Conservation (phyloP, 2,329 filamentous ascomycete species). For the Penicillium griseofulvum region DNA sequence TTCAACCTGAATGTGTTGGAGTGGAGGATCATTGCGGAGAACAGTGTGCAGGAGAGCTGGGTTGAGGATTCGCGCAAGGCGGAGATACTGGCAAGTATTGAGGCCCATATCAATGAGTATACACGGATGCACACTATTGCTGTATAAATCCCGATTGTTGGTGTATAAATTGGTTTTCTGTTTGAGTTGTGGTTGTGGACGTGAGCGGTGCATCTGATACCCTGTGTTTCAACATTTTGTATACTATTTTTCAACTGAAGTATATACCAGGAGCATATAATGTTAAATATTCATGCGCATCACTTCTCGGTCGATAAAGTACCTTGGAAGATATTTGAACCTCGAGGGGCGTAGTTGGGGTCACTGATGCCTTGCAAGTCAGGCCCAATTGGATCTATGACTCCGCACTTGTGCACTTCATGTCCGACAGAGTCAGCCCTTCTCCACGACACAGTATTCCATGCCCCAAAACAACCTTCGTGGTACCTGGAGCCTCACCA, state of each 20-base stretch:
- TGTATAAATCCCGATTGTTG: neutral
- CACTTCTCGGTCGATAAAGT: neutral
- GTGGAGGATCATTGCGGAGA: slow-evolving; percentile 63
- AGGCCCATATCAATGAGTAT: slow-evolving; percentile 31
- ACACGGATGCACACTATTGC: slow-evolving; percentile 9
- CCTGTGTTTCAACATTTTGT: slow-evolving; percentile 23
- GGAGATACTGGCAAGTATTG: slow-evolving; percentile 49
- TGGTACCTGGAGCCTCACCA: neutral
- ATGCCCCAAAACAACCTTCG: neutral
- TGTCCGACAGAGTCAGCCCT: neutral
- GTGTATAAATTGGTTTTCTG: neutral
- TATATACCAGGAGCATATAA: slow-evolving; percentile 35
- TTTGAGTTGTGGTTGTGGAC: neutral
- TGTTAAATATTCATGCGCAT: neutral
- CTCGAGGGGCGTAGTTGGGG: neutral
- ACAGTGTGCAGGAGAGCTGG: slow-evolving; percentile 68
- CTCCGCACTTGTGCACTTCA: neutral
- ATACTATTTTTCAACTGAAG: slow-evolving; percentile 21
- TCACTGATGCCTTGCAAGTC: slow-evolving; percentile 3
- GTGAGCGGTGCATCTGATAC: slow-evolving; percentile 16
- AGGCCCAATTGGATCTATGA: neutral
- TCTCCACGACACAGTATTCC: neutral
- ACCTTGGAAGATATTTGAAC: neutral
- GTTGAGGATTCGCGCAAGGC: slow-evolving; percentile 62
- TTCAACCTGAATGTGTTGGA: slow-evolving; percentile 63